Base-by-base conservation (phyloP, 441 rosid species). In the Metrosideros polymorpha region DNA sequence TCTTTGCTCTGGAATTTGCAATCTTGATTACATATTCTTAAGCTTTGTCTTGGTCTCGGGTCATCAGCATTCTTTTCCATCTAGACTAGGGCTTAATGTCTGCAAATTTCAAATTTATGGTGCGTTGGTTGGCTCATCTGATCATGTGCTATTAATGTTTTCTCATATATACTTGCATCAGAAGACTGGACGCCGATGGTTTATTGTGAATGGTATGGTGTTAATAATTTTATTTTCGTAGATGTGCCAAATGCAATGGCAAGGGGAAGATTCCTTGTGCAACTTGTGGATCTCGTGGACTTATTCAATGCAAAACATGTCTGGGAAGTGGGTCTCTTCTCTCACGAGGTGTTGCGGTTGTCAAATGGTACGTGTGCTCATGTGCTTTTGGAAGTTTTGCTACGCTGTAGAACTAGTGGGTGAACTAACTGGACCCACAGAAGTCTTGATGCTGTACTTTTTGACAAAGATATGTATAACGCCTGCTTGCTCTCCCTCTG, bases 181-280 rank as follows among this genome's bases (percentile, higher is more conserved):
- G 56, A 22, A 53, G 9, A 22, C 56, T 19, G 29, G 29, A 71
- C 2, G 49, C 13, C 24, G 49, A 39, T 39, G 6, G 84, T 82
- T 49, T 82, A 82, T 49, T 82, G 53, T 82, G 84, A 42, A 71
- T 82, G 55, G 10, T 6, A 2, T 82, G n/a, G 43, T 50, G 49
- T 82, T 51, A 51, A 77, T 61, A 12, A 9, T 59, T 83, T 13
- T 90, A 43, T 82, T 86, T 87, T 84, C 89, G 82, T 90, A 96
- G 98, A 89, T 98, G 99, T 85, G 43, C 63, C 59, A 89, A 86
- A 47, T 98, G 99, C 89, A 88, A 88, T 52, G 99, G 99, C 49
- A 92, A 98, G 91, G 98, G 99, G 87, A 94, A 93, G 91, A 89
- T 95, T 90, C 96, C 96, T 22, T 96, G 99, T 86, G 91, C 93